These are phyloP conservation scores for Fusarium aywerte DNA, from an alignment of 2,329 filamentous ascomycete genomes.

Conservation along the genomic window DNA sequence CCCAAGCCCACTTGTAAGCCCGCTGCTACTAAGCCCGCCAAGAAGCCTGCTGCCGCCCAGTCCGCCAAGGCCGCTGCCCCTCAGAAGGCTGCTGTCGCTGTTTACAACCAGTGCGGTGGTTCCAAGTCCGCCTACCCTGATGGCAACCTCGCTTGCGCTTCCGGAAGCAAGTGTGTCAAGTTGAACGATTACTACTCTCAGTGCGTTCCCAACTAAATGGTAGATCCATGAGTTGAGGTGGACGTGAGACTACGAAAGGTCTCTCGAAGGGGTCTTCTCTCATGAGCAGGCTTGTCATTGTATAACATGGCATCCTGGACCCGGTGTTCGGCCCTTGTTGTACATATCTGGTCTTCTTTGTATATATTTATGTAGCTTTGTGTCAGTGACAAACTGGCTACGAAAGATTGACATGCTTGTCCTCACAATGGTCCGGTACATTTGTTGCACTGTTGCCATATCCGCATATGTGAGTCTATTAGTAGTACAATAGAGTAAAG, in stretches of 20 bases:
- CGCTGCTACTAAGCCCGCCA: conserved; percentile 7
- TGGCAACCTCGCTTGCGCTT: conserved; percentile 36
- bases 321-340: conserved; percentile 31
- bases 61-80: conserved; percentile 16
- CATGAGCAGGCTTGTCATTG: conserved; percentile 19
- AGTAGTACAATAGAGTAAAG: not conserved
- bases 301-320: conserved; percentile 25
- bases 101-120: conserved; percentile 40
- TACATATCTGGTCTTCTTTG: conserved; percentile 33
- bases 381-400: conserved; percentile 16
- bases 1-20: conserved; percentile 16
- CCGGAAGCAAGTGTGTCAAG: conserved; percentile 42
- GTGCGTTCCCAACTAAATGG: conserved; percentile 41
- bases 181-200: conserved; percentile 44
- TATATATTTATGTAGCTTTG: conserved; percentile 38
- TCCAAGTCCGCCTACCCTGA: conserved; percentile 38
- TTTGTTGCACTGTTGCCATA: not conserved
- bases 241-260: not conserved
- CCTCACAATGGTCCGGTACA: not conserved
- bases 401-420: conserved; percentile 26
- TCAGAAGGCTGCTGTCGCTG: conserved; percentile 26
- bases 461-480: not conserved
- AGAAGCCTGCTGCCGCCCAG: conserved; percentile 16
- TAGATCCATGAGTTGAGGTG: conserved; percentile 1
- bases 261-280: conserved; percentile 4